Percentiles rank a stretch among this genome's conserved stretches.
These are phyloP conservation scores for Boletellus dicymbophilus DNA, from an alignment of 1,284 basidiomycete genomes.

Conservation along the genomic window DNA sequence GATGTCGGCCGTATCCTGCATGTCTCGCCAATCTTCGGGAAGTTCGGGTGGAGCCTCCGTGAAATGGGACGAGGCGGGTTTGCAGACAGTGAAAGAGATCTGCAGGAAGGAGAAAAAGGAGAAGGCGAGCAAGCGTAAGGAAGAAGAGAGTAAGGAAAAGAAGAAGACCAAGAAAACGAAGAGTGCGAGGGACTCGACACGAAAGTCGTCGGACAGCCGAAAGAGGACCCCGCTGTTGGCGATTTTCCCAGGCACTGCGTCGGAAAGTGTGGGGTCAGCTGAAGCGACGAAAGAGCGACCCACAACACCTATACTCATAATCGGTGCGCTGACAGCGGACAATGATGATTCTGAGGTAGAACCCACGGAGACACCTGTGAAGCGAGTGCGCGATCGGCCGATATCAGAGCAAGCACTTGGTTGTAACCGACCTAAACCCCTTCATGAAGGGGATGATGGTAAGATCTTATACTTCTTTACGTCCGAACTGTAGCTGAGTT, in stretches of 20 bases:
- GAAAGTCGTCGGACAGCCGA: constrained; percentile 42
- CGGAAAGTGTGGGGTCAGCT: constrained; percentile 17
- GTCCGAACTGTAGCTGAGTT: constrained; percentile 6
- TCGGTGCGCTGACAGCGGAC: constrained; percentile 55
- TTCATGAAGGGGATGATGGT: constrained; percentile 55
- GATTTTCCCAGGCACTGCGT: constrained; percentile 46
- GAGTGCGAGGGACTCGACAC: constrained; percentile 23
- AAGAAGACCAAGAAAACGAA: constrained; percentile 25
- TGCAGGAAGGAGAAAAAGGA: constrained; percentile 46
- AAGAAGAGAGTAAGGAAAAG: constrained; percentile 28
- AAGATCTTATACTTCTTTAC: constrained; percentile 11
- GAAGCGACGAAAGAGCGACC: constrained; percentile 1
- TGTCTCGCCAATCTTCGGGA: constrained; percentile 49
- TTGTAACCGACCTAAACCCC: constrained; percentile 46
- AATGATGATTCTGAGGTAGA: constrained; percentile 42
- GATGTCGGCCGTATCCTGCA: constrained; percentile 52
- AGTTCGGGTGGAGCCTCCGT: constrained; percentile 50
- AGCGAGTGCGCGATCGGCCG: constrained; percentile 53
- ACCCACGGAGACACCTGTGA: constrained; percentile 47
- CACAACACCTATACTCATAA: constrained; percentile 41
- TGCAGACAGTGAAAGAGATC: constrained; percentile 54
- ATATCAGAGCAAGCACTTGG: constrained; percentile 66
- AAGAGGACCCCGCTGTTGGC: constrained; percentile 47
- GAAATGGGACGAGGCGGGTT: constrained; percentile 65
- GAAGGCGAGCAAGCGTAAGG: constrained; percentile 15